Evolutionary conservation across 495 filamentous ascomycete species (phyloP), one percentile per base, ranked within the genome.

Genomic region (Aspergillus panamensis): DNA sequence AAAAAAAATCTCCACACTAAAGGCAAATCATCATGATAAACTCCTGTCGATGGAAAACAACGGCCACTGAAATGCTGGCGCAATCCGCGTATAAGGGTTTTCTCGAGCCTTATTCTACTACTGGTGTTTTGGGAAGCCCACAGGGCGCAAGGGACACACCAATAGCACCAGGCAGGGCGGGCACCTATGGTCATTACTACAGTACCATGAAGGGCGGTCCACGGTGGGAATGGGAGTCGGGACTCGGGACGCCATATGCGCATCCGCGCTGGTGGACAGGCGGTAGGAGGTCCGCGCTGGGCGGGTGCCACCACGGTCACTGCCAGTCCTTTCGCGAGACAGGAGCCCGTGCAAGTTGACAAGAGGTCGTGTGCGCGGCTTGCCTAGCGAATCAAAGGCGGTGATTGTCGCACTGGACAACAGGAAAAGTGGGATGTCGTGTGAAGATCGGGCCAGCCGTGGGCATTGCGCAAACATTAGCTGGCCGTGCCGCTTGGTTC

Each of bases 361-460:
- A 42, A 6, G 3, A 25, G 30, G 25, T 25, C 44, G 31, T 48
- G 39, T 48, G 49, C 33, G 16, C 43, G 17, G 50, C 54, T 58
- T 60, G 14, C 19, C 25, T 44, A 44, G 29, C 62, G 51, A 64
- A 64, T 64, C 58, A 61, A 42, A 21, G 42, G 35, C 29, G 33
- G 14, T 43, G 25, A 25, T 40, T 47, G 17, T 39, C 35, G 43
- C 53, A 44, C 50, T 54, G 42, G 53, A 42, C 21, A 35, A 10
- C 25, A 35, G 14, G 10, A 45, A 4, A 12, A 31, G 55, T 58
- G 55, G 48, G 55, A 58, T 51, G 37, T 21, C 14, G 30, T 47
- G 29, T 29, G 25, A 20, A 16, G 42, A 45, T 45, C 16, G 16
- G 17, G 16, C 17, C 17, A 8, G 17, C 33, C 33, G 33, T 53